A percentile compares a stretch with the other conserved stretches of the same genome.
These are phyloP conservation scores for Oldenlandia corymbosa DNA, from an alignment of 257 asterid species.

Conservation along the genomic window DNA sequence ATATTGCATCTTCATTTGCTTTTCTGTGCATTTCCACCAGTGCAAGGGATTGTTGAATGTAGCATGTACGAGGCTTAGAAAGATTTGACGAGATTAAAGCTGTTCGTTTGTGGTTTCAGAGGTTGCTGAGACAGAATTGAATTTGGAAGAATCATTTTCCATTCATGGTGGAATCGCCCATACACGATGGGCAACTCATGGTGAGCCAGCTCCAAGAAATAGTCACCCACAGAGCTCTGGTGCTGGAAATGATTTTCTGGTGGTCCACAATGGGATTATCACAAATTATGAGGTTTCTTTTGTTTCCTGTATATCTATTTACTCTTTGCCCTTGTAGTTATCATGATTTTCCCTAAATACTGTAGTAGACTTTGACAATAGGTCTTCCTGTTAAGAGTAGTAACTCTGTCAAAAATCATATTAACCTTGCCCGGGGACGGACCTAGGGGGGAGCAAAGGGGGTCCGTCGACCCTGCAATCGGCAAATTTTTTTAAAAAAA, in stretches of 20 bases:
- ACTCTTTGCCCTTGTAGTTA: not conserved
- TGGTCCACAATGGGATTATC: slow-evolving; percentile 92
- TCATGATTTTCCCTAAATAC: not conserved
- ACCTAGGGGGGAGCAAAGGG: too few species aligned
- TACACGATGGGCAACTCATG: slow-evolving; percentile 99
- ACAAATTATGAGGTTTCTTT: slow-evolving; percentile 82
- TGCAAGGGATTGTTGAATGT: not conserved
- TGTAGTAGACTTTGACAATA: too few species aligned
- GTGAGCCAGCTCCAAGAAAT: slow-evolving; percentile 94
- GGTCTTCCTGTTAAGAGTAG: too few species aligned
- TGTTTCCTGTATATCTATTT: not conserved
- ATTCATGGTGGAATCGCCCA: slow-evolving; percentile 96
- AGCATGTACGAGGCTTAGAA: not conserved
- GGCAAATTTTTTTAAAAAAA: too few species aligned
- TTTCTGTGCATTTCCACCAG: not conserved
- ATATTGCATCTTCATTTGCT: not conserved
- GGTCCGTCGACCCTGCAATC: too few species aligned
- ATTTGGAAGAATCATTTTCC: slow-evolving; percentile 76
- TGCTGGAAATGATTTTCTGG: slow-evolving; percentile 70
- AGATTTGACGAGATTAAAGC: not conserved
- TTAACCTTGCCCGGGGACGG: too few species aligned
- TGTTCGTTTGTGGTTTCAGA: slow-evolving; percentile 43
- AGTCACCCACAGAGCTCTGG: slow-evolving; percentile 96
- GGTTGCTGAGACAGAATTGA: slow-evolving; percentile 63
- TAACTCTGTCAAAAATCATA: too few species aligned